Conservation (phyloP, 2,329 filamentous ascomycete genomes). For the Ramularia endophylla region DNA sequence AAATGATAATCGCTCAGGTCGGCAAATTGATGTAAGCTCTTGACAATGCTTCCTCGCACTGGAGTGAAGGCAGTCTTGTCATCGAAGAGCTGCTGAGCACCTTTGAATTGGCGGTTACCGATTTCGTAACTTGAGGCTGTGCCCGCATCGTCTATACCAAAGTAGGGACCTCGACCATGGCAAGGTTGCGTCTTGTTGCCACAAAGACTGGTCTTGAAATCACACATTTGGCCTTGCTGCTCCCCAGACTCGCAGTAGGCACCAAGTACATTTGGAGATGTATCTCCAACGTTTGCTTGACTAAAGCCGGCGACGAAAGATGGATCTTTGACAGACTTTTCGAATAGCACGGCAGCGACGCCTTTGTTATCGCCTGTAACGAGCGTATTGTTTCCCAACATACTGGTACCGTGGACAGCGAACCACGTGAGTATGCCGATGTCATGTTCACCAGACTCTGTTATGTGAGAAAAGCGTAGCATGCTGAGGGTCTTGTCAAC, state of each 20-base stretch:
- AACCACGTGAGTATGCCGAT: slow-evolving; percentile 86
- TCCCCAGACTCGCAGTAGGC: slow-evolving; percentile 86
- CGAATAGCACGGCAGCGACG: slow-evolving; percentile 78
- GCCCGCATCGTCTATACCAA: slow-evolving; percentile 56
- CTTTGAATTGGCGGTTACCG: slow-evolving; percentile 63
- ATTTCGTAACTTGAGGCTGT: slow-evolving; percentile 71
- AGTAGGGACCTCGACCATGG: slow-evolving; percentile 68
- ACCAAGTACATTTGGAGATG: slow-evolving; percentile 78
- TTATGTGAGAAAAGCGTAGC: slow-evolving; percentile 60
- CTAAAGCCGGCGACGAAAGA: slow-evolving; percentile 87
- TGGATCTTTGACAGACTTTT: slow-evolving; percentile 54
- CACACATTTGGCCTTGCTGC: slow-evolving; percentile 55
- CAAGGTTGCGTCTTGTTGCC: slow-evolving; percentile 64
- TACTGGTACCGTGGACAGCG: slow-evolving; percentile 83
- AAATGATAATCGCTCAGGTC: slow-evolving; percentile 75
- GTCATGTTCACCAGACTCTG: slow-evolving; percentile 67
- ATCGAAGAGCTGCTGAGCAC: slow-evolving; percentile 55
- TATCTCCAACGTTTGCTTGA: slow-evolving; percentile 86
- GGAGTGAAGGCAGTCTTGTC: slow-evolving; percentile 39
- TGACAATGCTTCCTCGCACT: slow-evolving; percentile 61
- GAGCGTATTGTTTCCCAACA: slow-evolving; percentile 86
- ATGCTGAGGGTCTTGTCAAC: slow-evolving; percentile 76
- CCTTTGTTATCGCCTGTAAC: slow-evolving; percentile 96
- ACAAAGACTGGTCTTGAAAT: slow-evolving; percentile 79
- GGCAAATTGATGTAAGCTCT: slow-evolving; percentile 78